phyloP scores from a whole-genome alignment of 2,329 filamentous ascomycete species.

The Beauveria sp. region DNA sequence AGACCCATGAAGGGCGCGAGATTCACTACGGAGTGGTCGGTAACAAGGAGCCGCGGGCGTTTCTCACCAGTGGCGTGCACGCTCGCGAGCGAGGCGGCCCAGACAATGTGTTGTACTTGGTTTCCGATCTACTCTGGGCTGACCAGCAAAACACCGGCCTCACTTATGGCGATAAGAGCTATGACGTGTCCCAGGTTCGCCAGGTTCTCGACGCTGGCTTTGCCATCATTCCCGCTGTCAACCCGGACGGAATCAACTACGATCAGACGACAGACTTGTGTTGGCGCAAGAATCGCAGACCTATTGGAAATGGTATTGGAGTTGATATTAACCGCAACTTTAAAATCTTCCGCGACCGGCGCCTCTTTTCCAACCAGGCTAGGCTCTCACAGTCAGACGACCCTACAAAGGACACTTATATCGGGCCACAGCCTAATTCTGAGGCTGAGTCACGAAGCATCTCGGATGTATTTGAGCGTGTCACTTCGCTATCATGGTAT shows the following conservation, averaged over 20 bases:
- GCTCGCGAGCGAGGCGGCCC: conserved; percentile 50
- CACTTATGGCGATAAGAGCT: conserved; percentile 42
- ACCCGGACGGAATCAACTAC: conserved; percentile 45
- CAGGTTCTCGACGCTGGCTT: conserved; percentile 44
- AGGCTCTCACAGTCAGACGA: conserved; percentile 18
- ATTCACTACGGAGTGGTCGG: conserved; percentile 35
- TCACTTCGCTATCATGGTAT: conserved; percentile 45
- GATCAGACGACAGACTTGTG: conserved; percentile 42
- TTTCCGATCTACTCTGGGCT: conserved; percentile 48
- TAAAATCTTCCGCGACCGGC: conserved; percentile 48
- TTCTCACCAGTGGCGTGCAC: conserved; percentile 46
- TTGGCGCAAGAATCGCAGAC: conserved; percentile 51
- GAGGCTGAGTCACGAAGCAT: conserved; percentile 50
- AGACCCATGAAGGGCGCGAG: conserved; percentile 34
- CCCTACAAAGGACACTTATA: conserved; percentile 39
- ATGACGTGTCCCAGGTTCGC: conserved; percentile 43
- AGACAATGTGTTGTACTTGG: conserved; percentile 49
- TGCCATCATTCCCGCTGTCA: conserved; percentile 42
- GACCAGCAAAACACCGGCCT: conserved; percentile 40
- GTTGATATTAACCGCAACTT: conserved; percentile 51
- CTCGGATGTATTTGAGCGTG: conserved; percentile 43
- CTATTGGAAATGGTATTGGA: conserved; percentile 30
- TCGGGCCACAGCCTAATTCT: conserved; percentile 42
- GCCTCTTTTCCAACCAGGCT: conserved; percentile 29
- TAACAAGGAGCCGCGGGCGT: conserved; percentile 37